Evolutionary conservation across 352 stramenopile species (phyloP).

Genomic region (Vaucheria bursata): DNA sequence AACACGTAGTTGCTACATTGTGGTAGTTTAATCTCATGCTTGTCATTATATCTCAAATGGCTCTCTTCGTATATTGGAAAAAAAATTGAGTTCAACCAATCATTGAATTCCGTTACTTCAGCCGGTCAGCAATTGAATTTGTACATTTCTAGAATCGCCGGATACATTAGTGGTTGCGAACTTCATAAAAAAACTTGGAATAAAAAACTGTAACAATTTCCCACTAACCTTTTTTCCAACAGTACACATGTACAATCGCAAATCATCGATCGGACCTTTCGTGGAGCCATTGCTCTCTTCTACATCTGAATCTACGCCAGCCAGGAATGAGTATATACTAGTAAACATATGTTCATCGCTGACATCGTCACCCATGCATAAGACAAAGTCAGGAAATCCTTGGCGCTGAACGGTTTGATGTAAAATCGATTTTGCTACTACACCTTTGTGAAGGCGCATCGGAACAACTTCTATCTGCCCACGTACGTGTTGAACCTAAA

Average conservation of each 20-base stretch:
- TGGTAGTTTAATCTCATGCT: too few relatives aligned
- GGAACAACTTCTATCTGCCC: conserved; percentile 86
- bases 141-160: too few relatives aligned
- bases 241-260: conserved; percentile 75
- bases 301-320: conserved; percentile 43
- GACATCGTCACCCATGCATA: conserved; percentile 91
- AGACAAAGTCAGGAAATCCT: conserved; percentile 80
- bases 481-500: conserved; percentile 55
- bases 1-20: too few relatives aligned
- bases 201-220: too few relatives aligned
- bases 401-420: conserved; percentile 66
- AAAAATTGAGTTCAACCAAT: too few relatives aligned
- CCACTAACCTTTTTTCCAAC: conserved; percentile 64
- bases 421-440: conserved; percentile 88
- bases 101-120: too few relatives aligned
- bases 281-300: conserved; percentile 1
- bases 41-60: too few relatives aligned
- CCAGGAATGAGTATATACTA: conserved; percentile 72
- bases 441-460: conserved; percentile 85
- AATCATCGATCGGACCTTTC: conserved; percentile 19
- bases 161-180: too few relatives aligned
- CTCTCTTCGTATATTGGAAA: too few relatives aligned
- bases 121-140: too few relatives aligned
- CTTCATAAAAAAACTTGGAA: too few relatives aligned
- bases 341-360: conserved; percentile 97